Base-by-base conservation (phyloP, 106 monocot species). In the Allium cepa region DNA sequence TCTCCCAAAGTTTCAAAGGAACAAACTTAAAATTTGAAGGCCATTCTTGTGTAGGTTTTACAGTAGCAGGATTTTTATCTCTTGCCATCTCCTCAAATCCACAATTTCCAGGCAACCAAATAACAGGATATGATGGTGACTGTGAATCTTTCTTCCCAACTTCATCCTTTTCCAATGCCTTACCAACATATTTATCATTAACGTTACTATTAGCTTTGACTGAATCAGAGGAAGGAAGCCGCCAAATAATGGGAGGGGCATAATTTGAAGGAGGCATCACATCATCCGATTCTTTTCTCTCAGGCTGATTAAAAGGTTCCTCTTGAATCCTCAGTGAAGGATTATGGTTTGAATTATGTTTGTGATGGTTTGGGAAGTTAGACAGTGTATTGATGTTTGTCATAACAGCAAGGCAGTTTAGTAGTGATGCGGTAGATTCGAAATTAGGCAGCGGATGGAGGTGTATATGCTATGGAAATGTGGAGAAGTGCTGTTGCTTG, bases 291-390 rank as follows among this genome's bases (percentile, higher is more conserved):
- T 48, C 15, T 45, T 56, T 64, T 50, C 69, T n/a, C 22, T 36
- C 59, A 67, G 58, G 70, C 26, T 48, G 49, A 13, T 80, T 72
- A 26, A 67, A 46, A 9, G 53, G 72, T 15, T 81, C 57, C 58
- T 88, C 88, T 55, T 84, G 79, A 65, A 81, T 84, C 56, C 57
- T 79, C 36, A 36, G 36, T 36, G 36, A 36, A 26, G 84, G 61
- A 62, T n/a, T n/a, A n/a, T n/a, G n/a, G n/a, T n/a, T n/a, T n/a
- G n/a, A n/a, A n/a, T n/a, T n/a, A n/a, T n/a, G n/a, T n/a, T n/a
- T n/a, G n/a, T n/a, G n/a, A n/a, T n/a, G n/a, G n/a, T n/a, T n/a
- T n/a, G n/a, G n/a, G n/a, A n/a, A n/a, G n/a, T n/a, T n/a, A n/a
- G n/a, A n/a, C n/a, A n/a, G n/a, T n/a, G n/a, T n/a, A n/a, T n/a